A percentile compares a stretch with the other conserved stretches of the same genome.
Conservation (phyloP, 2,329 filamentous ascomycete genomes). For the Fusarium tjaetaba region DNA sequence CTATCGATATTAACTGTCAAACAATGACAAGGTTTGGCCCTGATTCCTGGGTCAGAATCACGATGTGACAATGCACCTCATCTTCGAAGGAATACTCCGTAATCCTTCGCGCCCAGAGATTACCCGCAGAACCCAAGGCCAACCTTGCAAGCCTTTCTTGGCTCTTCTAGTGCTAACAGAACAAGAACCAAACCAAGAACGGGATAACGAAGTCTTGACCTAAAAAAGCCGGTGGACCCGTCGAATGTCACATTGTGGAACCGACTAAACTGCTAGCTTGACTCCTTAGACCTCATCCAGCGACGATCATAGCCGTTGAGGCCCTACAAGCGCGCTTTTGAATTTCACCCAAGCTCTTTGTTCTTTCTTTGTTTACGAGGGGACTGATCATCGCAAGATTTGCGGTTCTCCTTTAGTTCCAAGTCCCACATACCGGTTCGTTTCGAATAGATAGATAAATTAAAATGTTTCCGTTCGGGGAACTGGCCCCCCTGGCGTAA, state of each 20-base stretch:
- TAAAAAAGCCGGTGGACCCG: not conserved
- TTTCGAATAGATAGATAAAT: not conserved
- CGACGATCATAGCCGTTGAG: not conserved
- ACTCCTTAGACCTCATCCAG: not conserved
- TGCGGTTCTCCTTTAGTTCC: not conserved
- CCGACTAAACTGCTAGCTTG: not conserved
- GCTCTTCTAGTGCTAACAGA: not conserved
- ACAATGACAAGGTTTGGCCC: not conserved
- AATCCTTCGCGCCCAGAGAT: not conserved
- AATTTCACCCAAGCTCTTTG: not conserved
- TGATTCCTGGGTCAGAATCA: no score
- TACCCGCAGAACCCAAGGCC: not conserved
- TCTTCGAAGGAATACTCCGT: not conserved
- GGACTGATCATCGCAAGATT: not conserved
- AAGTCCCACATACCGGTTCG: not conserved
- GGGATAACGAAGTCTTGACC: not conserved
- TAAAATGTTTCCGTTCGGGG: not conserved
- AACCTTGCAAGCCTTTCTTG: not conserved
- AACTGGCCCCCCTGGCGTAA: not conserved
- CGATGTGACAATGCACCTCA: not conserved
- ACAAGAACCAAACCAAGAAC: not conserved
- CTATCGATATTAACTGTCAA: not conserved
- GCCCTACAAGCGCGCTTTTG: not conserved
- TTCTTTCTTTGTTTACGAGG: not conserved
- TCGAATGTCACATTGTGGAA: not conserved